Percentiles rank a stretch among this genome's conserved stretches.
Conservation (phyloP, 345 rosid species). For the Rhizophora mangle region DNA sequence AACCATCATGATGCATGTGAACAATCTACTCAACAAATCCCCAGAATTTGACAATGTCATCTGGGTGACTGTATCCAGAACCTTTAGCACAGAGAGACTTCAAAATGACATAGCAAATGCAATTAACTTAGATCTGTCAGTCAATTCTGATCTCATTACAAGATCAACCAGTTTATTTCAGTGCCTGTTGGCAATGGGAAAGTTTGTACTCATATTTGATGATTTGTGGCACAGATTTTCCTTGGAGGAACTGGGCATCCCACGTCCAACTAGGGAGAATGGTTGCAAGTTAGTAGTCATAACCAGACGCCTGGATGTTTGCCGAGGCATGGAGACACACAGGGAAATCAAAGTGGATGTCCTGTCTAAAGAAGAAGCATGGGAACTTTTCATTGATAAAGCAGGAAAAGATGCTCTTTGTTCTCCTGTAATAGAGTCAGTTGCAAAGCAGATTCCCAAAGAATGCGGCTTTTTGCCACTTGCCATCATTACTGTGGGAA, state of each 20-base stretch:
- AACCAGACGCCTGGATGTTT: not conserved
- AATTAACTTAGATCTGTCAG: conserved; percentile 5
- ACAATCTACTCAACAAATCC: conserved; percentile 10
- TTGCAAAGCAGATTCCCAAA: conserved; percentile 14
- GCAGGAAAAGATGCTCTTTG: conserved; percentile 6
- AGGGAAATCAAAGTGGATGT: conserved; percentile 11
- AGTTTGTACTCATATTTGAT: conserved; percentile 7
- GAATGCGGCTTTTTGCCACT: conserved; percentile 21
- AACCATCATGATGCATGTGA: conserved; percentile 13
- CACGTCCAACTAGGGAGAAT: not conserved
- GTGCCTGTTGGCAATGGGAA: conserved; percentile 6
- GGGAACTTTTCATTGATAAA: conserved; percentile 22
- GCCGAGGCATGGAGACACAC: conserved; percentile 3
- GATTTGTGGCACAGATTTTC: conserved; percentile 7
- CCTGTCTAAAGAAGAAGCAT: conserved; percentile 23
- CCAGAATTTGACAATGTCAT: conserved; percentile 13
- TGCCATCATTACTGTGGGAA: conserved; percentile 18
- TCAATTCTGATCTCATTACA: not conserved
- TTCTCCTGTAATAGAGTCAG: conserved; percentile 7
- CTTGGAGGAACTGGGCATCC: not conserved
- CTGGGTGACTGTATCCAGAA: conserved; percentile 29
- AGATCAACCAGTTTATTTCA: not conserved
- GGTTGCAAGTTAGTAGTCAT: conserved; percentile 6
- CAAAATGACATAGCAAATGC: conserved; percentile 13
- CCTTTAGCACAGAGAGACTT: not conserved